Base-by-base conservation (phyloP, 805 yeast genomes). In the Hanseniaspora guilliermondii region DNA sequence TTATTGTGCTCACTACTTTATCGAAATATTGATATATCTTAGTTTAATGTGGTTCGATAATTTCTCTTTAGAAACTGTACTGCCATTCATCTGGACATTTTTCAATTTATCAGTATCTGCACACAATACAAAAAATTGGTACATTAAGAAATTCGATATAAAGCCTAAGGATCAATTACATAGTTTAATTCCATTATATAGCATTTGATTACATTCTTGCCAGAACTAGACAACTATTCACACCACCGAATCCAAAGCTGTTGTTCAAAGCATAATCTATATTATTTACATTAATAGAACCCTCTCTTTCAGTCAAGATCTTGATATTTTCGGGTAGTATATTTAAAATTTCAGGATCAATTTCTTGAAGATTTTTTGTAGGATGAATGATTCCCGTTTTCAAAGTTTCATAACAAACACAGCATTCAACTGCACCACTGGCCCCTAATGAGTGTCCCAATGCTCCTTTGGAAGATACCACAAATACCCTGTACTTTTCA, bases 201-300 rank as follows among this genome's bases (percentile, higher is more conserved):
- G 57, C 68, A 72, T 33, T 71, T 70, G 58, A 35, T 47, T 35
- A 24, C 22, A 44, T 19, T 19, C 32, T 44, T 9, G 47, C 47
- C 16, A 35, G 19, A 82, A 77, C 44, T 81, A 73, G 2, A 93
- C 62, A 2, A 6, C 94, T 83, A 66, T 93, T 93, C 5, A 94
- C 87, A 8, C 99, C 99, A 7, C 99, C 99, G 70, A 93, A 93
- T 0, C 98, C 99, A 69, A 94, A 91, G 61, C 96, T 87, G 63
- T 93, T 93, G 47, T 87, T 79, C 60, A 93, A 58, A 0, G 91
- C 97, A 58, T 77, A 74, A 3, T 75, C 62, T 4, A 85, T 64
- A 2, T 65, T 61, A 24, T 65, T 71, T 44, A 70, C 62, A 0
- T 78, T 75, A 6, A 83, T 82, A 17, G 35, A 16, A 2, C 42